Evolutionary conservation across 2,329 filamentous ascomycete species (phyloP).

Genomic region (Penicillium sp.): DNA sequence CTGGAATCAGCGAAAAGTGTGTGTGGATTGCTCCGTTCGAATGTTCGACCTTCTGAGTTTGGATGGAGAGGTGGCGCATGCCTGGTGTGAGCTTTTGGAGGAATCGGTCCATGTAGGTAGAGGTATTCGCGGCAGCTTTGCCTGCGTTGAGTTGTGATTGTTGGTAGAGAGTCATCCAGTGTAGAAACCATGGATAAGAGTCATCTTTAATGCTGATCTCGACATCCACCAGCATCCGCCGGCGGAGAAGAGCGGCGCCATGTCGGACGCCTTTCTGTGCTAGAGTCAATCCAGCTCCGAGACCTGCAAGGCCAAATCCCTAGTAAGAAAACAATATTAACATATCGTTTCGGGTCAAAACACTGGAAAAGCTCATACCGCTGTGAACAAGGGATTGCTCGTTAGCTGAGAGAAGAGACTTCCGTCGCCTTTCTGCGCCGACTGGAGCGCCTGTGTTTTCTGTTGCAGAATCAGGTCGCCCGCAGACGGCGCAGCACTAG

Average conservation of each 20-base stretch:
- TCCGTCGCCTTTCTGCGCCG: constrained; percentile 34
- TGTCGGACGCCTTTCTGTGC: constrained; percentile 73
- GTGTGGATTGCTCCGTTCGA: constrained; percentile 70
- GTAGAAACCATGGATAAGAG: constrained; percentile 89
- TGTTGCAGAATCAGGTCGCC: constrained; percentile 39
- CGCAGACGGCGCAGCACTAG: constrained; percentile 29
- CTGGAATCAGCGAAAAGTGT: constrained; percentile 84
- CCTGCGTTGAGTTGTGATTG: constrained; percentile 58
- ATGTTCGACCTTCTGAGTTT: constrained; percentile 60
- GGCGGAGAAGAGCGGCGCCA: constrained; percentile 70
- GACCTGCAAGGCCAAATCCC: constrained; percentile 85
- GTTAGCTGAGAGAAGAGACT: constrained; percentile 46
- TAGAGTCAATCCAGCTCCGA: constrained; percentile 78
- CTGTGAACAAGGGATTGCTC: constrained; percentile 52
- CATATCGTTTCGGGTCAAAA: not conserved
- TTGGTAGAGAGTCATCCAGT: constrained; percentile 88
- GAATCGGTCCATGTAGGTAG: constrained; percentile 52
- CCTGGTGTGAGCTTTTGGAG: constrained; percentile 58
- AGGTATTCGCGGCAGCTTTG: constrained; percentile 43
- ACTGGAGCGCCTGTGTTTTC: constrained; percentile 32
- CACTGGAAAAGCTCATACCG: constrained; percentile 33
- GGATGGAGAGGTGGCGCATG: constrained; percentile 63
- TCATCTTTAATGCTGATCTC: constrained; percentile 94
- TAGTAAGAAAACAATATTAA: constrained; percentile 26
- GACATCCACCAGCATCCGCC: constrained; percentile 87